Evolutionary conservation across 2,329 filamentous ascomycete species (phyloP).

Genomic region (Talaromyces sp.): DNA sequence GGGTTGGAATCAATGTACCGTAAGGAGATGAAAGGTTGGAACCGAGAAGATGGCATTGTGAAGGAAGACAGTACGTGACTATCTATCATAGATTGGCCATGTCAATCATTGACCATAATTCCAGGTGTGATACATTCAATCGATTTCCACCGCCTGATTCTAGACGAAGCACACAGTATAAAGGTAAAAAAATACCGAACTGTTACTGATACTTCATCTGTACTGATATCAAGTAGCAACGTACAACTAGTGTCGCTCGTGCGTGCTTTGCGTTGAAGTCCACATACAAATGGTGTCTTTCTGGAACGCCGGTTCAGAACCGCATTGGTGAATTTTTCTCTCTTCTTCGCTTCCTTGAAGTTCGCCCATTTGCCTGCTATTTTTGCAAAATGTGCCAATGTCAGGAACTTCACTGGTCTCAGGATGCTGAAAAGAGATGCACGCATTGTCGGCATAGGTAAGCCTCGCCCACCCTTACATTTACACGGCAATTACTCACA

Average conservation of each 20-base stretch:
- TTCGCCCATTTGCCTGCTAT: constrained; percentile 87
- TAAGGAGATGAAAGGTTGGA: constrained; percentile 88
- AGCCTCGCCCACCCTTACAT: background rate
- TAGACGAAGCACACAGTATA: constrained; percentile 95
- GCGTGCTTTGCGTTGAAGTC: constrained; percentile 90
- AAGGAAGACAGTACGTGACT: constrained; percentile 63
- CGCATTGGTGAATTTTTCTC: constrained; percentile 98
- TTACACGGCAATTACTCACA: background rate
- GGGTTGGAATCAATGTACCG: constrained; percentile 86
- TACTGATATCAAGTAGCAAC: constrained; percentile 35
- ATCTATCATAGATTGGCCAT: background rate
- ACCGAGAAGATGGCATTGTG: constrained; percentile 71
- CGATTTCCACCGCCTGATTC: constrained; percentile 82
- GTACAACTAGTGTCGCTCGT: constrained; percentile 86
- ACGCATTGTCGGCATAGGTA: constrained; percentile 61
- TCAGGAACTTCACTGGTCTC: constrained; percentile 76
- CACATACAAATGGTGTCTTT: constrained; percentile 91
- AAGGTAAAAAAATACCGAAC: constrained; percentile 51
- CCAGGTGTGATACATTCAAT: constrained; percentile 76
- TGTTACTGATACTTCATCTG: background rate
- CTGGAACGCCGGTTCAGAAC: constrained; percentile 92
- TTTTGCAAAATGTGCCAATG: constrained; percentile 87
- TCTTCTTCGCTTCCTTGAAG: constrained; percentile 82
- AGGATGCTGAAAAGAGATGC: constrained; percentile 70
- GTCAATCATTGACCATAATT: constrained; percentile 13